A percentile compares a stretch with the other conserved stretches of the same genome.
These are phyloP conservation scores for Backusella circina DNA, from an alignment of 192 early-diverging fungal genomes.

Conservation along the genomic window DNA sequence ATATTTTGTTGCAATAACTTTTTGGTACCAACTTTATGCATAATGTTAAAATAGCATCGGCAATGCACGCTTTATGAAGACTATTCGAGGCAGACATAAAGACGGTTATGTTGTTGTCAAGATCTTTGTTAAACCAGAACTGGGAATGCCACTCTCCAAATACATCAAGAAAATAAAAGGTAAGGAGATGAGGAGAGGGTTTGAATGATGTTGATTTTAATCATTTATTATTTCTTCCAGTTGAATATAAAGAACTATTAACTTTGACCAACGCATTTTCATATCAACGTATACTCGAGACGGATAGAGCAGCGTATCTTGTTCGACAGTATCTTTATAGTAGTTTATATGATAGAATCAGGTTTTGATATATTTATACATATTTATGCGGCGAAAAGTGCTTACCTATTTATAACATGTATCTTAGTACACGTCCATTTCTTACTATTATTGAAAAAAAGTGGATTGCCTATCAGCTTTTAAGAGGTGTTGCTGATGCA, in stretches of 20 bases:
- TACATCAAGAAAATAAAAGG: constrained; percentile 56
- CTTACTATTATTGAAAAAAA: constrained; percentile 83
- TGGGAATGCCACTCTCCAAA: constrained; percentile 51
- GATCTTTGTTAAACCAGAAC: constrained; percentile 86
- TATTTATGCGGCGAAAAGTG: neutral
- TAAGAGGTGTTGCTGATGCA: constrained; percentile 74
- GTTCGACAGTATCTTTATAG: constrained; percentile 85
- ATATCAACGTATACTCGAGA: constrained; percentile 80
- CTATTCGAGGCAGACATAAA: constrained; percentile 76
- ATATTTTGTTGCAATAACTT: too few species aligned
- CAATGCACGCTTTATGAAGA: constrained; percentile 93
- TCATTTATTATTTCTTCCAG: too few species aligned
- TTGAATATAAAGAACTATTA: constrained; percentile 58
- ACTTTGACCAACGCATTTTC: constrained; percentile 77
- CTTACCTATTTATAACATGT: neutral
- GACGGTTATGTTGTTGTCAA: constrained; percentile 88
- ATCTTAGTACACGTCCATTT: constrained; percentile 96
- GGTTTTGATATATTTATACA: constrained; percentile 46
- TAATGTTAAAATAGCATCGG: constrained; percentile 59
- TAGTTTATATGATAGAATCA: constrained; percentile 96
- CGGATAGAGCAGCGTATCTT: constrained; percentile 86
- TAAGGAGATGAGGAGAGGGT: too few species aligned
- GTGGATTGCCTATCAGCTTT: constrained; percentile 92
- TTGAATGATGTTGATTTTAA: too few species aligned
- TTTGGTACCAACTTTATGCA: neutral